phyloP scores from a whole-genome alignment of 2,329 filamentous ascomycete species.

The Scedosporium aurantiacum region DNA sequence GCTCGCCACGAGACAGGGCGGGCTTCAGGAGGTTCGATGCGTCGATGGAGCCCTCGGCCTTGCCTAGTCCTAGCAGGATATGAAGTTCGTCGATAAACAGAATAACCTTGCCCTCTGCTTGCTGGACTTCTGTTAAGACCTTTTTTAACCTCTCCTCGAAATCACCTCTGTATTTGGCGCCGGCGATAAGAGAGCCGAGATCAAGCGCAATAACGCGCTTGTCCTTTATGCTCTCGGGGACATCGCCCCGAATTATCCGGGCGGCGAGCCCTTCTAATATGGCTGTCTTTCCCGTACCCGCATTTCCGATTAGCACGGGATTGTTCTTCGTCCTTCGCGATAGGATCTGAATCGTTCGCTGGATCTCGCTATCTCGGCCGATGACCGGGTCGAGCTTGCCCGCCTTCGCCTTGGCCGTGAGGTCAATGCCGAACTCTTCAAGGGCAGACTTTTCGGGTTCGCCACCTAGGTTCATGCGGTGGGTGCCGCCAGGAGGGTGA shows the following conservation, averaged over 20 bases:
- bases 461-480: slow-evolving; percentile 80
- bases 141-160: slow-evolving; percentile 91
- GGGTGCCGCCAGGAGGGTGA: slow-evolving; percentile 82
- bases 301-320: slow-evolving; percentile 83
- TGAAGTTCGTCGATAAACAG: slow-evolving; percentile 94
- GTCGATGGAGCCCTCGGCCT: slow-evolving; percentile 92
- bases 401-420: slow-evolving; percentile 72
- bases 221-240: slow-evolving; percentile 91
- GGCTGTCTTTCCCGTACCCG: slow-evolving; percentile 89
- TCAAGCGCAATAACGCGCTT: slow-evolving; percentile 84
- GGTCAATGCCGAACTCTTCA: slow-evolving; percentile 82
- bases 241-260: slow-evolving; percentile 82
- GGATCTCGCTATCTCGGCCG: slow-evolving; percentile 81
- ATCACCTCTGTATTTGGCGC: slow-evolving; percentile 89
- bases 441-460: slow-evolving; percentile 72
- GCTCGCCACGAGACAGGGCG: slow-evolving; percentile 78
- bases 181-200: slow-evolving; percentile 84
- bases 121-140: slow-evolving; percentile 81
- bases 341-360: slow-evolving; percentile 86
- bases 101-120: slow-evolving; percentile 81
- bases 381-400: slow-evolving; percentile 96
- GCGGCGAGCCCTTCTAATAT: slow-evolving; percentile 84
- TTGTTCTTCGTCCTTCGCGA: slow-evolving; percentile 93
- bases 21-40: slow-evolving; percentile 92
- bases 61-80: slow-evolving; percentile 80